Evolutionary conservation across 306 rosid species (phyloP).

Genomic region (Senna tora): DNA sequence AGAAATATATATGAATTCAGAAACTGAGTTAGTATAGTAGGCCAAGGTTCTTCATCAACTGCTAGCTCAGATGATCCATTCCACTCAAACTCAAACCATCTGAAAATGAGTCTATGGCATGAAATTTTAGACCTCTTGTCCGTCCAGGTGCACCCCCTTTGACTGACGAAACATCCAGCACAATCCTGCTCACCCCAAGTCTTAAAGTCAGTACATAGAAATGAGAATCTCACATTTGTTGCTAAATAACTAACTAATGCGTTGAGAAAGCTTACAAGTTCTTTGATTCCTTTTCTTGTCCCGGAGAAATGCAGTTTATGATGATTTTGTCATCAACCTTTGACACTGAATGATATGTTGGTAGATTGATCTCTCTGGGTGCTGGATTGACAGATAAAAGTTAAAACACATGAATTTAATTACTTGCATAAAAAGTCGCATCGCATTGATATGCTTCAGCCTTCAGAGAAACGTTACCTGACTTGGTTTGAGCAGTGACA

Average conservation of each 20-base stretch:
- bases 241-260: background rate
- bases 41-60: slow-evolving; percentile 30
- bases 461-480: slow-evolving; percentile 48
- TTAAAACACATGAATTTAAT: slow-evolving; percentile 26
- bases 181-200: slow-evolving; percentile 57
- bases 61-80: slow-evolving; percentile 55
- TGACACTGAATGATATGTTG: slow-evolving; percentile 54
- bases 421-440: background rate
- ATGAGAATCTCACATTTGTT: background rate
- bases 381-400: slow-evolving; percentile 41
- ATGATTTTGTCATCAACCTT: slow-evolving; percentile 65
- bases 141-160: slow-evolving; percentile 92
- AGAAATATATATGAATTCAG: slow-evolving; percentile 31
- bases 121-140: slow-evolving; percentile 79
- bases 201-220: slow-evolving; percentile 3
- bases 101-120: slow-evolving; percentile 46
- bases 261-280: slow-evolving; percentile 56
- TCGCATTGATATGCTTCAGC: background rate
- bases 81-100: slow-evolving; percentile 42
- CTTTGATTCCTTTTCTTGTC: slow-evolving; percentile 50
- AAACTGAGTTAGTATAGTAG: slow-evolving; percentile 59
- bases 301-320: slow-evolving; percentile 53
- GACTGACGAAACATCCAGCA: slow-evolving; percentile 69
- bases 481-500: slow-evolving; percentile 41
- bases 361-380: slow-evolving; percentile 55